A percentile compares a stretch with the other conserved stretches of the same genome.
phyloP scores from a whole-genome alignment of 2,329 filamentous ascomycete species.

The Cladosporium phlei region DNA sequence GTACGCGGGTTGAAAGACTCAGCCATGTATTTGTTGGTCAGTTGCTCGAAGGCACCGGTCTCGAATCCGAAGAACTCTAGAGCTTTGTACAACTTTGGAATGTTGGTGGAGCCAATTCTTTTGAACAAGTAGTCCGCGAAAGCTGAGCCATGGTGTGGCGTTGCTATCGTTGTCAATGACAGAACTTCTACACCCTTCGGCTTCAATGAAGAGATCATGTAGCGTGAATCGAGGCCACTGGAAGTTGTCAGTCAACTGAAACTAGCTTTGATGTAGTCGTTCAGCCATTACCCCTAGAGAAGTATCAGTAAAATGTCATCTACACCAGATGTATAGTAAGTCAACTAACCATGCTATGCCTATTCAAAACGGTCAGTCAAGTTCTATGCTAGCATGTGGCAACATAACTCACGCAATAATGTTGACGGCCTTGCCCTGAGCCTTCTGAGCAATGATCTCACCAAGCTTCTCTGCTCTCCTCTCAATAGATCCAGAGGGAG shows the following conservation, averaged over 20 bases:
- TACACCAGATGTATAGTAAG: not conserved
- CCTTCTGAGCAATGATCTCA: conserved; percentile 49
- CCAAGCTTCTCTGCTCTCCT: conserved; percentile 51
- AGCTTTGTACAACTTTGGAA: conserved; percentile 53
- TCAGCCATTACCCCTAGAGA: conserved; percentile 33
- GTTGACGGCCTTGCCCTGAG: conserved; percentile 56
- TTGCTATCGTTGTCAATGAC: conserved; percentile 59
- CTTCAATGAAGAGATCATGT: conserved; percentile 57
- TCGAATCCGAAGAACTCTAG: conserved; percentile 53
- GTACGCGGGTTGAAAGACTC: conserved; percentile 56
- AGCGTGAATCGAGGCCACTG: conserved; percentile 59
- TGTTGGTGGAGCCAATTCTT: conserved; percentile 49
- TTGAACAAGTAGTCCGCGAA: conserved; percentile 60
- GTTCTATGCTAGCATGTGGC: not conserved
- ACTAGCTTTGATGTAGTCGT: conserved; percentile 7
- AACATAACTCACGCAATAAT: conserved; percentile 54
- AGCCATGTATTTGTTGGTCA: conserved; percentile 55
- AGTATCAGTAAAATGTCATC: conserved; percentile 10
- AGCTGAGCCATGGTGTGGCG: conserved; percentile 57
- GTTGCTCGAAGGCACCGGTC: conserved; percentile 57
- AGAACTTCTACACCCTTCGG: conserved; percentile 69
- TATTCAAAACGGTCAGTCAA: conserved; percentile 19
- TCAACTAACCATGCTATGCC: conserved; percentile 51
- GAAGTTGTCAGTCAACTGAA: not conserved
- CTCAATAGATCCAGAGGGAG: conserved; percentile 56